Evolutionary conservation across 495 filamentous ascomycete genomes (phyloP).

Genomic region (Cercophora samala): DNA sequence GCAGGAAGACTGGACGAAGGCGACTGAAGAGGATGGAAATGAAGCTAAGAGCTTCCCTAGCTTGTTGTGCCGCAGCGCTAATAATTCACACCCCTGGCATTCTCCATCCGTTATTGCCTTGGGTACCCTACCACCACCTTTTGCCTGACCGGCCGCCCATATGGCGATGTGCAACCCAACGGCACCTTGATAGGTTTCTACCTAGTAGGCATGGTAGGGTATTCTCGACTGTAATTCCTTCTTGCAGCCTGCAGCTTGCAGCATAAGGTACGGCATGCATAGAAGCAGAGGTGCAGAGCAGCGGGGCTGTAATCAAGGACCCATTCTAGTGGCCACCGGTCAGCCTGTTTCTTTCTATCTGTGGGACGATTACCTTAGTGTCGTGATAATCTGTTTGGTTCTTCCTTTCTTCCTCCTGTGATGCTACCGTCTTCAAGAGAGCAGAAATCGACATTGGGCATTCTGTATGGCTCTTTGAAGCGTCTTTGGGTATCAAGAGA

Average conservation of each 20-base stretch:
- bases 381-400: background rate
- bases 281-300: background rate
- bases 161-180: constrained; percentile 4
- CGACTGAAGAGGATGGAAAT: background rate
- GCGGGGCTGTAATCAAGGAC: background rate
- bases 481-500: background rate
- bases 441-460: background rate
- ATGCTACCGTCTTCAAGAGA: background rate
- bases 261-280: background rate
- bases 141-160: background rate
- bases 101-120: background rate
- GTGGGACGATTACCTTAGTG: background rate
- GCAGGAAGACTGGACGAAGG: background rate
- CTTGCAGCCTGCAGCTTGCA: constrained; percentile 6
- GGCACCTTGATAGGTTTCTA: background rate
- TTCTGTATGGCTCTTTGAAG: background rate
- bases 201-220: too few species aligned
- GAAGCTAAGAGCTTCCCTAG: background rate
- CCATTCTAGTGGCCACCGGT: too few species aligned
- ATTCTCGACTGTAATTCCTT: background rate
- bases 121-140: background rate
- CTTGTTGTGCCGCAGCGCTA: background rate
- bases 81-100: background rate
- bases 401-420: background rate
- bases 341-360: too few species aligned